A percentile compares a stretch with the other conserved stretches of the same genome.
Evolutionary conservation across 2,329 filamentous ascomycete species (phyloP).

Genomic region (Dendrostoma leiphaemia): DNA sequence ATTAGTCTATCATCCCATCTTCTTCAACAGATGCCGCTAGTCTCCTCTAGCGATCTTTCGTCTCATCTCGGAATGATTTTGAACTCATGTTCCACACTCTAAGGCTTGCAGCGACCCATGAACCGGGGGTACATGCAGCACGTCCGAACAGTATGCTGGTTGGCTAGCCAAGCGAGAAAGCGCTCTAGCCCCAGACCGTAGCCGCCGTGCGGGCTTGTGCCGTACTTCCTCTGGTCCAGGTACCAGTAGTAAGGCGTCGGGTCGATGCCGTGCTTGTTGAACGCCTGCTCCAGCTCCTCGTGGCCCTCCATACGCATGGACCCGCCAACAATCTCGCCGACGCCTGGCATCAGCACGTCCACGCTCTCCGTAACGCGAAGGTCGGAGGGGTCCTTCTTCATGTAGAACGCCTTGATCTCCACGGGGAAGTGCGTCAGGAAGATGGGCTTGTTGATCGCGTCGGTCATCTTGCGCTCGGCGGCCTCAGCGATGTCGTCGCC

Average conservation of each 20-base stretch:
- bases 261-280: slow-evolving; percentile 82
- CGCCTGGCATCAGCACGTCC: slow-evolving; percentile 82
- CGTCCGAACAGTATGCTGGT: slow-evolving; percentile 62
- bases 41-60: no score
- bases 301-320: slow-evolving; percentile 95
- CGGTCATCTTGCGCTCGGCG: slow-evolving; percentile 94
- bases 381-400: slow-evolving; percentile 84
- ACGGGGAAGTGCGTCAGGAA: slow-evolving; percentile 96
- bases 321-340: slow-evolving; percentile 95
- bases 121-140: slow-evolving; percentile 77
- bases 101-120: slow-evolving; percentile 79
- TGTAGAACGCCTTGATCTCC: slow-evolving; percentile 99
- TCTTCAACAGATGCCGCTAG: neutral
- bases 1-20: neutral
- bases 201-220: slow-evolving; percentile 86
- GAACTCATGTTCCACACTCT: slow-evolving; percentile 26
- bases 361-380: slow-evolving; percentile 87
- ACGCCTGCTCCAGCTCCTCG: slow-evolving; percentile 85
- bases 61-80: no score
- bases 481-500: slow-evolving; percentile 98
- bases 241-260: slow-evolving; percentile 96
- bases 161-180: slow-evolving; percentile 63
- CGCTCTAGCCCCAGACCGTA: slow-evolving; percentile 92
- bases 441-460: slow-evolving; percentile 92
- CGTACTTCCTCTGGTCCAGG: slow-evolving; percentile 96